phyloP scores from a whole-genome alignment of 2,329 filamentous ascomycete genomes.

The Teratosphaeria gauchensis region DNA sequence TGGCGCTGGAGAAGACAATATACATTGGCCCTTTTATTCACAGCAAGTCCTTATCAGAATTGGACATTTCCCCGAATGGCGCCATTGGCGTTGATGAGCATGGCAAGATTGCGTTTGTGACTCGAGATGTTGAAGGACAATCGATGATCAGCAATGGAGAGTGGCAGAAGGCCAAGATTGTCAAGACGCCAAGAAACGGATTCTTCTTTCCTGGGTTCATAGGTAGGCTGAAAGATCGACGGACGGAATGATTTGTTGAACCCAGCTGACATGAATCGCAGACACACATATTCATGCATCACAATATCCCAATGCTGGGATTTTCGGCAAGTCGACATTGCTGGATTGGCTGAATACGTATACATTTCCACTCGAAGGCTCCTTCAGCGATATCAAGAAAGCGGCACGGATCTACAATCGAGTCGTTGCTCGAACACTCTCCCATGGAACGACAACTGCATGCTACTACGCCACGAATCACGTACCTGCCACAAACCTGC shows the following conservation, averaged over 20 bases:
- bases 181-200: constrained; percentile 40
- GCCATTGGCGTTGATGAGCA: constrained; percentile 43
- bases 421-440: constrained; percentile 68
- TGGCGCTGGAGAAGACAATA: constrained; percentile 28
- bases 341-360: constrained; percentile 90
- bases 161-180: constrained; percentile 33
- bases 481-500: constrained; percentile 78
- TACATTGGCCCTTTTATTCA: constrained; percentile 57
- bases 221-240: constrained; percentile 35
- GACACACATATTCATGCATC: constrained; percentile 94
- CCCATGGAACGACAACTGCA: constrained; percentile 85
- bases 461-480: constrained; percentile 92
- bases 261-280: constrained; percentile 25
- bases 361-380: constrained; percentile 86
- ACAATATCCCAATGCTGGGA: constrained; percentile 87
- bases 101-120: constrained; percentile 43
- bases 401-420: constrained; percentile 66
- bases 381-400: constrained; percentile 52
- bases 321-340: constrained; percentile 88
- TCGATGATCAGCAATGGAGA: constrained; percentile 18
- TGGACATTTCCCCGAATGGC: constrained; percentile 41
- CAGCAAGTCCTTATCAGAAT: constrained; percentile 36
- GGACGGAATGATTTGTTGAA: not conserved
- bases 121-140: constrained; percentile 23
- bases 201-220: constrained; percentile 84